These are phyloP conservation scores for Kingdonia uniflora DNA, from an alignment of 164 flowering plant genomes.

Conservation along the genomic window DNA sequence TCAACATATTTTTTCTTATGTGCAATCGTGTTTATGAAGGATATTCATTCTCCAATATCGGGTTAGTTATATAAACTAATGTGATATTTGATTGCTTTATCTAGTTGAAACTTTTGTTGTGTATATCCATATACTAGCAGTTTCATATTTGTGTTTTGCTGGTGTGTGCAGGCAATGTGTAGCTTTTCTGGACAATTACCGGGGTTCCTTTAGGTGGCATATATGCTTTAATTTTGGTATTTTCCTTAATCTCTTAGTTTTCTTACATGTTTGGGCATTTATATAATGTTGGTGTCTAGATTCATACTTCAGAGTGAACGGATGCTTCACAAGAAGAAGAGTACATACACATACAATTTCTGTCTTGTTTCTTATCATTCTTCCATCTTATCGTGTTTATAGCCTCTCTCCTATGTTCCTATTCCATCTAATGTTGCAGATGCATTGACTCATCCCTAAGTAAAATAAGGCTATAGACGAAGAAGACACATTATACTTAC, in stretches of 20 bases:
- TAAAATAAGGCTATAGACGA: too few relatives aligned
- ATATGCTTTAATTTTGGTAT: conserved; percentile 98
- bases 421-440: too few relatives aligned
- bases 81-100: background rate
- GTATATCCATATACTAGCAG: background rate
- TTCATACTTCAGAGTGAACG: too few relatives aligned
- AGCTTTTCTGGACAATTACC: conserved; percentile 69
- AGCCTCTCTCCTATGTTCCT: too few relatives aligned
- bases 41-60: conserved; percentile 63
- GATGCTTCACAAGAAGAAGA: too few relatives aligned
- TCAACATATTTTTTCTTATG: conserved; percentile 61
- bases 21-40: conserved; percentile 85
- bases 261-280: background rate
- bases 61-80: conserved; percentile 40
- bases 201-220: conserved; percentile 96
- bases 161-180: conserved; percentile 39
- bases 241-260: conserved; percentile 3
- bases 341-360: too few relatives aligned
- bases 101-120: background rate
- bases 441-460: too few relatives aligned
- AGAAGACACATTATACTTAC: too few relatives aligned
- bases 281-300: too few relatives aligned
- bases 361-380: too few relatives aligned
- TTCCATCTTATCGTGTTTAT: too few relatives aligned
- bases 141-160: conserved; percentile 5